Percentiles rank a stretch among this genome's conserved stretches.
These are phyloP conservation scores for Gossypium thurberi DNA, from an alignment of 345 rosid species.

Conservation along the genomic window DNA sequence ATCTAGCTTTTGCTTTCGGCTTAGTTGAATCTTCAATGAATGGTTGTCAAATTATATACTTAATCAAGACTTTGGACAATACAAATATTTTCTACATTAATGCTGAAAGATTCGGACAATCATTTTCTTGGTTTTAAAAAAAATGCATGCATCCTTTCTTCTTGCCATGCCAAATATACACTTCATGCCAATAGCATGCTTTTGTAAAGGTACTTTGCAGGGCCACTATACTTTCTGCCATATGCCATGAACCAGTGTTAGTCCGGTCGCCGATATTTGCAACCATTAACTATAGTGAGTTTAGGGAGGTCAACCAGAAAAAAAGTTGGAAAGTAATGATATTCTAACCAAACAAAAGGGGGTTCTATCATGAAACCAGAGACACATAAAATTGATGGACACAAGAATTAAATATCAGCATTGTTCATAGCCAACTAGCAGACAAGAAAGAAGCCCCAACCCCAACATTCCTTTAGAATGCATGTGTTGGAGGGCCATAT, in stretches of 20 bases:
- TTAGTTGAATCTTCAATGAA: background rate
- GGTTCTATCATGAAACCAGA: background rate
- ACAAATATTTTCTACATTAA: too few relatives aligned
- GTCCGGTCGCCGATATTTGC: background rate
- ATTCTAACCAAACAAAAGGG: background rate
- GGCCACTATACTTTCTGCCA: background rate
- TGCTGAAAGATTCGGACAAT: background rate
- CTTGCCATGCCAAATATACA: background rate
- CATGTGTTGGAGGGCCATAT: constrained; percentile 8
- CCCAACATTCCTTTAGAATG: constrained; percentile 11
- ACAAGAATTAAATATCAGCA: background rate
- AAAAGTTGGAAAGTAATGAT: background rate
- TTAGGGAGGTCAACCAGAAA: background rate
- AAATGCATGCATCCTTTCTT: background rate
- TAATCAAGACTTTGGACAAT: background rate
- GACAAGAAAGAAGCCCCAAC: background rate
- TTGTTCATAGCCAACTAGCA: background rate
- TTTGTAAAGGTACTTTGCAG: background rate
- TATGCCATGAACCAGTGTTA: background rate
- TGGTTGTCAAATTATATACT: background rate
- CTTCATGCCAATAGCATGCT: background rate
- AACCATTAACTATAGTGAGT: background rate
- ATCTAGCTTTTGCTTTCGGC: constrained; percentile 13
- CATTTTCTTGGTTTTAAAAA: background rate
- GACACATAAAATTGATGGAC: background rate